Percentiles rank a stretch among this genome's conserved stretches.
Conservation (phyloP, 495 filamentous ascomycete genomes). For the Friedmanniomyces simplex region DNA sequence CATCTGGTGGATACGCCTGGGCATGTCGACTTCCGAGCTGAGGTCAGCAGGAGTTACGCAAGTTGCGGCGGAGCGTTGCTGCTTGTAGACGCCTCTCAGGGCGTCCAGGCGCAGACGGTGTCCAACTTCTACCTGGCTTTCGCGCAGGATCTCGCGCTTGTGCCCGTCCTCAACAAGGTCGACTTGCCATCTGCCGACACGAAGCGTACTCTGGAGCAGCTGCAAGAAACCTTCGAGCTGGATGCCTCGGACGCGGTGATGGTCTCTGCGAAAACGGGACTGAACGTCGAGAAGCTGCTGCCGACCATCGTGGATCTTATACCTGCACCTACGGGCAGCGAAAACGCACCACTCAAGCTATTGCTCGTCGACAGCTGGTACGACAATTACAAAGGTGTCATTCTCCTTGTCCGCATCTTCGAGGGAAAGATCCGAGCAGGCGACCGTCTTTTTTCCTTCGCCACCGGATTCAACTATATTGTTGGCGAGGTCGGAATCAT, state of each 20-base stretch:
- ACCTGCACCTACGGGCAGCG: slow-evolving; percentile 67
- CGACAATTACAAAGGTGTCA: slow-evolving; percentile 86
- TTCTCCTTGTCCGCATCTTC: slow-evolving; percentile 83
- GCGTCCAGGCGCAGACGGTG: slow-evolving; percentile 88
- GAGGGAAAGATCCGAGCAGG: slow-evolving; percentile 76
- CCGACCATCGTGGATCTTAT: slow-evolving; percentile 78
- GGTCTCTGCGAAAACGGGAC: slow-evolving; percentile 88
- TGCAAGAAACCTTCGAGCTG: slow-evolving; percentile 75
- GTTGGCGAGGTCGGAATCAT: slow-evolving; percentile 96
- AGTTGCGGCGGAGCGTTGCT: slow-evolving; percentile 88
- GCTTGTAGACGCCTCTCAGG: slow-evolving; percentile 87
- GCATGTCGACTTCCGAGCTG: slow-evolving; percentile 94
- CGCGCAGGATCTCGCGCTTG: slow-evolving; percentile 71
- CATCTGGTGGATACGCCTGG: slow-evolving; percentile 96
- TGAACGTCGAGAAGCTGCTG: slow-evolving; percentile 69
- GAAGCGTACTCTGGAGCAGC: slow-evolving; percentile 71
- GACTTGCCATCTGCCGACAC: slow-evolving; percentile 83
- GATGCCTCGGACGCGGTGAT: slow-evolving; percentile 69
- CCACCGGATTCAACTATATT: slow-evolving; percentile 73
- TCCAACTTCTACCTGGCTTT: slow-evolving; percentile 98
- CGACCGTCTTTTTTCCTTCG: slow-evolving; percentile 74
- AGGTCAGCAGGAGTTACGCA: slow-evolving; percentile 89
- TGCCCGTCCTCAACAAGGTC: slow-evolving; percentile 94
- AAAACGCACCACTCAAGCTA: slow-evolving; percentile 60
- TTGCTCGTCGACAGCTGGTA: slow-evolving; percentile 97